Percentiles rank a stretch among this genome's conserved stretches.
These are phyloP conservation scores for Geotrichum restrictum DNA, from an alignment of 1,139 yeast species.

Conservation along the genomic window DNA sequence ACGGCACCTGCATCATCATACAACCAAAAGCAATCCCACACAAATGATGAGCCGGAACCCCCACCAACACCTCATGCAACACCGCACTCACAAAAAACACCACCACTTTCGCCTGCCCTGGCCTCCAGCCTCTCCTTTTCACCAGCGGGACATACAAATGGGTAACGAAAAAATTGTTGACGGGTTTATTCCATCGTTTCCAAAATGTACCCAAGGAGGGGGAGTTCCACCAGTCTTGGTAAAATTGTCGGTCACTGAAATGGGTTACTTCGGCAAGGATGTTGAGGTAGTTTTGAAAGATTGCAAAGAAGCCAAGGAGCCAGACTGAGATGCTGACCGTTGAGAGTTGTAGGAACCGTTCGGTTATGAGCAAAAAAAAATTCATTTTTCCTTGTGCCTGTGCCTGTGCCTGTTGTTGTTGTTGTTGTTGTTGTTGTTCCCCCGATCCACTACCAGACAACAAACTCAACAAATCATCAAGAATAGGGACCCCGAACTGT, in stretches of 20 bases:
- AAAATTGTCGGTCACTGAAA: constrained; percentile 66
- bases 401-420: constrained; percentile 34
- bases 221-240: constrained; percentile 75
- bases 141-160: constrained; percentile 52
- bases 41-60: constrained; percentile 45
- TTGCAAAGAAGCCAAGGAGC: constrained; percentile 43
- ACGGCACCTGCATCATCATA: constrained; percentile 44
- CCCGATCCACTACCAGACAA: constrained; percentile 42
- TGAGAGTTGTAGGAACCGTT: constrained; percentile 41
- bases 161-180: constrained; percentile 57
- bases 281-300: constrained; percentile 49
- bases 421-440: constrained; percentile 44
- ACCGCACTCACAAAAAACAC: constrained; percentile 45
- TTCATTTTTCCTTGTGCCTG: constrained; percentile 21
- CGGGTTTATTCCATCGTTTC: constrained; percentile 64
- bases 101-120: constrained; percentile 36
- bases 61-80: constrained; percentile 45
- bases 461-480: no score
- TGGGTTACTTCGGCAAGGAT: constrained; percentile 57
- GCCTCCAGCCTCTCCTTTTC: constrained; percentile 36
- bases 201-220: constrained; percentile 64
- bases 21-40: constrained; percentile 45
- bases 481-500: no score
- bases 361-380: constrained; percentile 36
- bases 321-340: constrained; percentile 43